Evolutionary conservation across 1,139 yeast genomes (phyloP).

Genomic region (Pneumocystis canis): DNA sequence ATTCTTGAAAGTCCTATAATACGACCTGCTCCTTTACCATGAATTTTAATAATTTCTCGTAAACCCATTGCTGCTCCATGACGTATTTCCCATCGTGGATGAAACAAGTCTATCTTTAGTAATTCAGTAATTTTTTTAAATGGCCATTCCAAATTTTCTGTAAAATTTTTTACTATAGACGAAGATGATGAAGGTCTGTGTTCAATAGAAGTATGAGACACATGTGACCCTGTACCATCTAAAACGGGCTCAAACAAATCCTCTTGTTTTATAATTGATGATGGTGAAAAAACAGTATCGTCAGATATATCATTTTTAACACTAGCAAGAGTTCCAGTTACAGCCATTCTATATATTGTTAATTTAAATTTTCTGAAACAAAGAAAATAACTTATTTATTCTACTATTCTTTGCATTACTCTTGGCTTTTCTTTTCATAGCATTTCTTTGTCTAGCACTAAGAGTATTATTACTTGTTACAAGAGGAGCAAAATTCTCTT

Average conservation of each 20-base stretch:
- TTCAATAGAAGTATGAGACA: constrained; percentile 72
- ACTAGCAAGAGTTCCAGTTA: background rate
- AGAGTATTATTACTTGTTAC: constrained; percentile 15
- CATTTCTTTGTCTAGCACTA: constrained; percentile 69
- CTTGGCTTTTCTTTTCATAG: constrained; percentile 86
- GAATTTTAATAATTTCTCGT: constrained; percentile 70
- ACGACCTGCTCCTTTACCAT: constrained; percentile 79
- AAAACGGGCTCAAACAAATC: constrained; percentile 26
- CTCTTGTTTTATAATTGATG: background rate
- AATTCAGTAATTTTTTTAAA: constrained; percentile 94
- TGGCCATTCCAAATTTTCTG: constrained; percentile 74
- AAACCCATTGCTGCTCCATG: constrained; percentile 94
- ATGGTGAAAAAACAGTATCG: background rate
- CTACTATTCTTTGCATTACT: constrained; percentile 54
- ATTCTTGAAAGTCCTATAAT: constrained; percentile 43
- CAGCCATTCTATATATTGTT: background rate
- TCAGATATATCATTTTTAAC: background rate
- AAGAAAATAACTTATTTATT: constrained; percentile 4
- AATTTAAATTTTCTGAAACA: background rate
- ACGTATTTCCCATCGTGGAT: constrained; percentile 84
- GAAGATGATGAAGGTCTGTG: constrained; percentile 53
- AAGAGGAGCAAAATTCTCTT: constrained; percentile 16
- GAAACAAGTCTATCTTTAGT: constrained; percentile 62
- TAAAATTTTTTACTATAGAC: constrained; percentile 43
- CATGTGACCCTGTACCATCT: constrained; percentile 66